These are phyloP conservation scores for Coriaria nepalensis DNA, from an alignment of 306 rosid species.

Conservation along the genomic window DNA sequence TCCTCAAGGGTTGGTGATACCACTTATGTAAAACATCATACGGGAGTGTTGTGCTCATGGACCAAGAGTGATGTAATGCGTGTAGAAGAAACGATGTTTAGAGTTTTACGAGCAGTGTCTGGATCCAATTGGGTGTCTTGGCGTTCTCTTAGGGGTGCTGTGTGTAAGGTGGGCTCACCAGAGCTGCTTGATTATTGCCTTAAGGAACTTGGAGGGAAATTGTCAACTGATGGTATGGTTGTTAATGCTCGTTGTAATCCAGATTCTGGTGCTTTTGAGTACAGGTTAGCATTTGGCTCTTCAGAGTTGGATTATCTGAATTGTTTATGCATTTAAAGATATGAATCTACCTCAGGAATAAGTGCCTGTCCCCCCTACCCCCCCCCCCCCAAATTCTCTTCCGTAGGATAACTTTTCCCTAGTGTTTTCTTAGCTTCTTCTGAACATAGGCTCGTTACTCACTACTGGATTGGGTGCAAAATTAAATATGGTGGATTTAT, in stretches of 20 bases:
- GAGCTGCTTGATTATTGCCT: slow-evolving; percentile 79
- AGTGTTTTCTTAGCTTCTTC: too few species aligned
- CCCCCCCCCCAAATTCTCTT: too few species aligned
- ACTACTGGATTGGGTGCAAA: too few species aligned
- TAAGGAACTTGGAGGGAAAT: slow-evolving; percentile 68
- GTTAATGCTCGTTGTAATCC: slow-evolving; percentile 63
- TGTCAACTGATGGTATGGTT: slow-evolving; percentile 50
- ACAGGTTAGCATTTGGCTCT: slow-evolving; percentile 35
- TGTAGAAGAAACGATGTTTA: slow-evolving; percentile 67
- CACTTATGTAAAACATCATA: slow-evolving; percentile 35
- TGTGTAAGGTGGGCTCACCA: slow-evolving; percentile 58
- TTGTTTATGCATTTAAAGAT: not conserved
- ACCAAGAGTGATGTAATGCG: slow-evolving; percentile 45
- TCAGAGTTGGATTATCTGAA: not conserved
- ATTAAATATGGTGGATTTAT: too few species aligned
- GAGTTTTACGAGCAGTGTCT: slow-evolving; percentile 85
- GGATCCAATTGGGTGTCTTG: slow-evolving; percentile 72
- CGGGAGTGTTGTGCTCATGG: slow-evolving; percentile 42
- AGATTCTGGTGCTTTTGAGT: slow-evolving; percentile 48
- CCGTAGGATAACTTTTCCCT: too few species aligned
- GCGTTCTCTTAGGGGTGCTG: slow-evolving; percentile 77
- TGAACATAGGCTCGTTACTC: too few species aligned
- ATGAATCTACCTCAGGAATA: not conserved
- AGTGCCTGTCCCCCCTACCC: too few species aligned
- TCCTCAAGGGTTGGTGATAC: slow-evolving; percentile 32